Evolutionary conservation across 2,329 filamentous ascomycete species (phyloP).

Genomic region (Myotisia sp.): DNA sequence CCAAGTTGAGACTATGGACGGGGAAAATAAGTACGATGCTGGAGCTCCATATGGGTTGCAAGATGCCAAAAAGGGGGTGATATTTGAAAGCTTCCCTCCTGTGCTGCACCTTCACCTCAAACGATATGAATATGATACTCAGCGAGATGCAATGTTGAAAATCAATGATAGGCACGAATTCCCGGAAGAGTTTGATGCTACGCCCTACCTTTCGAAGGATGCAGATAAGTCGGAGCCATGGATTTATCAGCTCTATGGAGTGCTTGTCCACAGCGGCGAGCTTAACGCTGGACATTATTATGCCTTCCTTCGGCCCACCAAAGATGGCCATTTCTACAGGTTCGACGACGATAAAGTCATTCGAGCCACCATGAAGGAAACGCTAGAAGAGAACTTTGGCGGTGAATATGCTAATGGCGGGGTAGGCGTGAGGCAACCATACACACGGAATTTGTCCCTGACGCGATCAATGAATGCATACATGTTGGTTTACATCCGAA

Average conservation of each 20-base stretch:
- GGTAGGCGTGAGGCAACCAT: conserved; percentile 47
- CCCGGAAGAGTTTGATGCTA: conserved; percentile 43
- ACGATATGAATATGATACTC: conserved; percentile 94
- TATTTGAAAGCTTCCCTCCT: conserved; percentile 51
- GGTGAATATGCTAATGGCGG: conserved; percentile 60
- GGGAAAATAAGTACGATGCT: conserved; percentile 96
- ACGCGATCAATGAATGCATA: conserved; percentile 77
- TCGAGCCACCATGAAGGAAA: conserved; percentile 79
- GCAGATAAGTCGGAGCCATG: conserved; percentile 81
- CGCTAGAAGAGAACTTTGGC: conserved; percentile 91
- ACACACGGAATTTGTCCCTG: conserved; percentile 48
- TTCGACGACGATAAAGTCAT: conserved; percentile 97
- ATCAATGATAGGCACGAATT: conserved; percentile 45
- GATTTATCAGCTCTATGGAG: conserved; percentile 84
- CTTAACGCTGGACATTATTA: conserved; percentile 98
- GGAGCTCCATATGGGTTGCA: conserved; percentile 81
- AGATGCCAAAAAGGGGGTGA: conserved; percentile 93
- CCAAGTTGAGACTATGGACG: conserved; percentile 89
- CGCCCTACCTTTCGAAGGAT: conserved; percentile 72
- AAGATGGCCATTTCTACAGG: conserved; percentile 89
- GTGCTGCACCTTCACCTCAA: conserved; percentile 28
- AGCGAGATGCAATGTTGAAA: conserved; percentile 96
- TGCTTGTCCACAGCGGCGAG: conserved; percentile 91
- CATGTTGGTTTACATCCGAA: conserved; percentile 95
- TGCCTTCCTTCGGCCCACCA: conserved; percentile 83